These are phyloP conservation scores for Talaromyces verruculosus DNA, from an alignment of 2,329 filamentous ascomycete species.

Conservation along the genomic window DNA sequence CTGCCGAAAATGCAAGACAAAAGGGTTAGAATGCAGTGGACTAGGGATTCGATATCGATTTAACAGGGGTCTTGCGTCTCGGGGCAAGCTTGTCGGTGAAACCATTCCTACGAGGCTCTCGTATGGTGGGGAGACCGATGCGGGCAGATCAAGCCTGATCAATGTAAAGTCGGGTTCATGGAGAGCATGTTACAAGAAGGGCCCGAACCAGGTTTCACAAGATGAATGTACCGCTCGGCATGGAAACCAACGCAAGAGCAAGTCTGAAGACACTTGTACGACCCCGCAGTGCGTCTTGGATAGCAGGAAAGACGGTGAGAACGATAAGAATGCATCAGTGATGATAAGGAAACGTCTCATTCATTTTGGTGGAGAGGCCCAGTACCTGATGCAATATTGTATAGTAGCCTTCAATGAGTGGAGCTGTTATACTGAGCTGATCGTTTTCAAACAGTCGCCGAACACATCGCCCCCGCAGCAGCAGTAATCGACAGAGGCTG, in stretches of 20 bases:
- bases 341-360: background rate
- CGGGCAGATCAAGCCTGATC: background rate
- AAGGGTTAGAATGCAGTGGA: background rate
- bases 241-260: background rate
- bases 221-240: background rate
- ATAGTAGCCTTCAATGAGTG: background rate
- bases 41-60: background rate
- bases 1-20: background rate
- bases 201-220: too few relatives aligned
- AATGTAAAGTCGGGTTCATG: background rate
- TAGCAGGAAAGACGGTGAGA: background rate
- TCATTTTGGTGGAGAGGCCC: background rate
- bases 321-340: background rate
- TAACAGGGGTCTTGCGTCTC: background rate
- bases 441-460: background rate
- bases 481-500: slow-evolving; percentile 4
- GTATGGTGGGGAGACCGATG: background rate
- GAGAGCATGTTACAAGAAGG: background rate
- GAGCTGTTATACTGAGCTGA: background rate
- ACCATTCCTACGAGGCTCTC: background rate
- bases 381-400: background rate
- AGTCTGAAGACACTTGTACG: too few relatives aligned
- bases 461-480: slow-evolving; percentile 5
- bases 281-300: too few relatives aligned
- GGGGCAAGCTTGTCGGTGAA: background rate